phyloP scores from a whole-genome alignment of 352 stramenopile genomes.

The Globisporangium perplexum region DNA sequence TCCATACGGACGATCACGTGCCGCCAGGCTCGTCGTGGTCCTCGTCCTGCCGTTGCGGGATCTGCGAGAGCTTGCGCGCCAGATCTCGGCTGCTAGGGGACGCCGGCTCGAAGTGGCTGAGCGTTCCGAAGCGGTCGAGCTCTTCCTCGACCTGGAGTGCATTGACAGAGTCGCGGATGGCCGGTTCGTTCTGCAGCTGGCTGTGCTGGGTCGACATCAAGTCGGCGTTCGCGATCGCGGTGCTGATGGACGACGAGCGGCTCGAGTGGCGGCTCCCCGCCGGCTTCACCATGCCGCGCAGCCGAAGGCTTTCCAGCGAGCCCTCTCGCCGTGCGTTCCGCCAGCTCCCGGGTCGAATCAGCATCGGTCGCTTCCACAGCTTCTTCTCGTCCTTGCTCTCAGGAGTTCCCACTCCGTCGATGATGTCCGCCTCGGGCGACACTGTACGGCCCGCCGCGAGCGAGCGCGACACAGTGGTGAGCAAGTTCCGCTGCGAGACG shows the following conservation, averaged over 20 bases:
- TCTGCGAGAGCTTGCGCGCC: conserved; percentile 8
- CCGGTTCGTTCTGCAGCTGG: conserved; percentile 20
- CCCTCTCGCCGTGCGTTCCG: conserved; percentile 37
- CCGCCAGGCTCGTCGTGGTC: conserved; percentile 5
- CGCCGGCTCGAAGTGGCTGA: not conserved
- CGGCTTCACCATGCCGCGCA: conserved; percentile 27
- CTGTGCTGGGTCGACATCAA: conserved; percentile 18
- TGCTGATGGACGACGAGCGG: conserved; percentile 20
- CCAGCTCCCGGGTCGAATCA: conserved; percentile 42
- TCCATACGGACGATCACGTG: not conserved
- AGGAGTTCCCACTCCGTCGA: conserved; percentile 20
- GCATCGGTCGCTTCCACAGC: conserved; percentile 21
- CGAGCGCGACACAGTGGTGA: conserved; percentile 14
- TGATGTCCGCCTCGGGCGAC: conserved; percentile 2
- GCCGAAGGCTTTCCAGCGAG: conserved; percentile 25
- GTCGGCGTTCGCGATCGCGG: conserved; percentile 17
- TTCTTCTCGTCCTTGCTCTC: conserved; percentile 29
- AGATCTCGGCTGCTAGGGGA: conserved; percentile 4
- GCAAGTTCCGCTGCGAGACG: conserved; percentile 54
- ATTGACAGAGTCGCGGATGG: not conserved
- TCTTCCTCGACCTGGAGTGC: conserved; percentile 2
- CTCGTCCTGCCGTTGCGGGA: conserved; percentile 14
- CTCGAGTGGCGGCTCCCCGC: conserved; percentile 20
- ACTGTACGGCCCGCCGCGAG: not conserved
- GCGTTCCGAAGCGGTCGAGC: not conserved